Evolutionary conservation across 495 filamentous ascomycete species (phyloP).

Genomic region (Filosporella fistucella): DNA sequence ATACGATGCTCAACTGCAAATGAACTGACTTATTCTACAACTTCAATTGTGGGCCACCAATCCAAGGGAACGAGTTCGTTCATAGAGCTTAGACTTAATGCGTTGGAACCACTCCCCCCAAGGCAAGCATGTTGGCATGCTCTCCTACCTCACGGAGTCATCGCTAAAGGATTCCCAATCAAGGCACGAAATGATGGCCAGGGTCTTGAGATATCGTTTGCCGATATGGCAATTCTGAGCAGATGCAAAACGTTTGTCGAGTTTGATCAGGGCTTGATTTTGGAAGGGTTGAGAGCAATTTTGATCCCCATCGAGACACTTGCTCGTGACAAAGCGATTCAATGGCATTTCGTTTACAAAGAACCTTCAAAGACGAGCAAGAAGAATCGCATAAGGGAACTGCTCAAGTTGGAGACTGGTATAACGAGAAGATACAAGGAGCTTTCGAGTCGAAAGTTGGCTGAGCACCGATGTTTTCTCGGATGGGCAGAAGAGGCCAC

Average conservation of each 20-base stretch:
- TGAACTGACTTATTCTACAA: neutral
- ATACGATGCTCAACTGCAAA: neutral
- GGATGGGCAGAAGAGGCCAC: conserved; percentile 5
- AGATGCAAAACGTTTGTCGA: conserved; percentile 4
- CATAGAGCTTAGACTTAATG: neutral
- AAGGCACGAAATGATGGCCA: neutral
- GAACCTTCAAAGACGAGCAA: neutral
- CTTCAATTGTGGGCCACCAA: neutral
- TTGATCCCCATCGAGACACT: conserved; percentile 4
- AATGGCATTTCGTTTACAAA: conserved; percentile 10
- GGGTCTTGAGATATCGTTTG: conserved; percentile 13
- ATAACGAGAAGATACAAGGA: neutral
- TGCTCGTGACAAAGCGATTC: neutral
- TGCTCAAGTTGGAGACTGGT: neutral
- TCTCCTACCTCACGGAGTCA: neutral
- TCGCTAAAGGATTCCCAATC: conserved; percentile 9
- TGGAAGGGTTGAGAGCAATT: neutral
- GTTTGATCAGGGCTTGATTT: conserved; percentile 1
- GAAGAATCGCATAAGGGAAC: neutral
- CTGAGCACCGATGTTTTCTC: conserved; percentile 8
- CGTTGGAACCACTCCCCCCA: neutral
- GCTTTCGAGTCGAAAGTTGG: neutral
- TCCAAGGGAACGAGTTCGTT: neutral
- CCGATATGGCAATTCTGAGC: neutral
- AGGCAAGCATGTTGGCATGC: conserved; percentile 8